phyloP scores from a whole-genome alignment of 2,329 filamentous ascomycete genomes.

The Leptoxyphium fumago region DNA sequence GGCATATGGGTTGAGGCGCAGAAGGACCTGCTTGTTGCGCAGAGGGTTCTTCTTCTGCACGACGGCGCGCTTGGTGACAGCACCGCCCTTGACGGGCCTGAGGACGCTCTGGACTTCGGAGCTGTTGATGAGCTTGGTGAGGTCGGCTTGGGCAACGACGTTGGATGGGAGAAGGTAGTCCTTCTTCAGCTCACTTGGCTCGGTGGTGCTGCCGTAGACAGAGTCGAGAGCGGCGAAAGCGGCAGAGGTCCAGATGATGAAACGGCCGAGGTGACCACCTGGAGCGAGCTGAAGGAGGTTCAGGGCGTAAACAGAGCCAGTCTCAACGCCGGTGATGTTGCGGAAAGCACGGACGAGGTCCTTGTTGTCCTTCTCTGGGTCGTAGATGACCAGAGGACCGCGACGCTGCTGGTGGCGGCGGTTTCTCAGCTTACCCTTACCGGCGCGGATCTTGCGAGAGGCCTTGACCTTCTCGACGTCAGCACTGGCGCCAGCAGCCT shows the following conservation, averaged over 20 bases:
- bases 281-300: slow-evolving; percentile 99
- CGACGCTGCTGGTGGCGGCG: slow-evolving; percentile 96
- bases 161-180: slow-evolving; percentile 95
- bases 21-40: slow-evolving; percentile 94
- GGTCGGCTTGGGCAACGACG: slow-evolving; percentile 84
- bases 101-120: slow-evolving; percentile 96
- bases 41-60: slow-evolving; percentile 99
- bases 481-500: slow-evolving; percentile 74
- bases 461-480: slow-evolving; percentile 93
- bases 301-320: slow-evolving; percentile 77
- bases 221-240: slow-evolving; percentile 93
- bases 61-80: slow-evolving; percentile 72
- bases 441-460: slow-evolving; percentile 92
- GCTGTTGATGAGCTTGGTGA: slow-evolving; percentile 97
- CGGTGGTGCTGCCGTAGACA: slow-evolving; percentile 89
- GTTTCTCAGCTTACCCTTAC: slow-evolving; percentile 97
- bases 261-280: slow-evolving; percentile 95
- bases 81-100: slow-evolving; percentile 76
- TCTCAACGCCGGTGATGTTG: slow-evolving; percentile 98
- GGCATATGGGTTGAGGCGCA: slow-evolving; percentile 97
- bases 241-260: slow-evolving; percentile 96
- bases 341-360: slow-evolving; percentile 89
- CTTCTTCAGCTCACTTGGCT: slow-evolving; percentile 87
- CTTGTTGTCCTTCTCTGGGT: slow-evolving; percentile 88
- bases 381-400: slow-evolving; percentile 94